phyloP scores from a whole-genome alignment of 2,329 filamentous ascomycete genomes.

The Elsinoe arachidis region DNA sequence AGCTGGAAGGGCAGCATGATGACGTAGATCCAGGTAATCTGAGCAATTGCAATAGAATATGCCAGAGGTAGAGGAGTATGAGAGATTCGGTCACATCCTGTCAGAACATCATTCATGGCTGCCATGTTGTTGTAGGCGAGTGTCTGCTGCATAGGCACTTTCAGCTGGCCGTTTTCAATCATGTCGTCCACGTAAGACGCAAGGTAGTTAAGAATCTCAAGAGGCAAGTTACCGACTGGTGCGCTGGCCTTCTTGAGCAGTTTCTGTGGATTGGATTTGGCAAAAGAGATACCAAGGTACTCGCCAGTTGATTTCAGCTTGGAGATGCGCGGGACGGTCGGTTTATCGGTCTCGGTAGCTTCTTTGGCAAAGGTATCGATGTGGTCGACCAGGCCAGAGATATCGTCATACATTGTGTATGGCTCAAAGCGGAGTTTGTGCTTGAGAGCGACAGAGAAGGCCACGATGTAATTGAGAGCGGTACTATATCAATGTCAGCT shows the following conservation, averaged over 20 bases:
- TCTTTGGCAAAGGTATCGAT: conserved; percentile 65
- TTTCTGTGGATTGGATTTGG: conserved; percentile 69
- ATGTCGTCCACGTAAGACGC: conserved; percentile 57
- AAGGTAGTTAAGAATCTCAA: conserved; percentile 70
- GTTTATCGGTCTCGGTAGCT: conserved; percentile 35
- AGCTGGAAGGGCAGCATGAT: conserved; percentile 76
- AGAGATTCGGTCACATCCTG: conserved; percentile 66
- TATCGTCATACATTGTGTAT: conserved; percentile 66
- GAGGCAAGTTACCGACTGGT: conserved; percentile 72
- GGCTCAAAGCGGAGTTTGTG: conserved; percentile 79
- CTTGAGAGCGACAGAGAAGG: conserved; percentile 69
- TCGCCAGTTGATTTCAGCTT: conserved; percentile 43
- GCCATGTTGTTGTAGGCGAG: conserved; percentile 49
- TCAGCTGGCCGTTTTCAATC: conserved; percentile 47
- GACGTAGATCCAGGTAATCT: conserved; percentile 81
- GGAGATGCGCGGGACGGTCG: conserved; percentile 26
- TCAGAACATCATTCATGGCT: conserved; percentile 62
- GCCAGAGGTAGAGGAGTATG: conserved; percentile 75
- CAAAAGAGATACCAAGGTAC: conserved; percentile 68
- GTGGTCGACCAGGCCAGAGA: conserved; percentile 60
- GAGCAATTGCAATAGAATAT: conserved; percentile 74
- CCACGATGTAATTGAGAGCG: conserved; percentile 67
- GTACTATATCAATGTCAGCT: conserved; percentile 28
- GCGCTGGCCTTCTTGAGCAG: conserved; percentile 62
- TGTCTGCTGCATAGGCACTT: conserved; percentile 51